phyloP scores from a whole-genome alignment of 176 grass and related monocot species.

The Ensete ventricosum region DNA sequence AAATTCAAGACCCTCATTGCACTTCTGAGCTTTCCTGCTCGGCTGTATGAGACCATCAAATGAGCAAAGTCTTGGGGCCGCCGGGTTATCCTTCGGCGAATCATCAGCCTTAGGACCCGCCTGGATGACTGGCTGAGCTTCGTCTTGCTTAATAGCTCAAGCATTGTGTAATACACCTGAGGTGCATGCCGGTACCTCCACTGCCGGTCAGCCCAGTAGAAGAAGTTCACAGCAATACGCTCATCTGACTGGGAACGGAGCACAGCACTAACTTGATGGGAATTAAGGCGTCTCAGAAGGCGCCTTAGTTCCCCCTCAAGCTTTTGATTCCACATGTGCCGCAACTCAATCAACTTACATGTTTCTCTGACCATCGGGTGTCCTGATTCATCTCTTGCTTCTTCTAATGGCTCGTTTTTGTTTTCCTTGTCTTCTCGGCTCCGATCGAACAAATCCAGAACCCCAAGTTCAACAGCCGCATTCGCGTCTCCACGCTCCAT shows the following conservation, averaged over 20 bases:
- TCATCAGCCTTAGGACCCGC: conserved; percentile 76
- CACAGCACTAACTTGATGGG: conserved; percentile 52
- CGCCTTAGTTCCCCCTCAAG: conserved; percentile 63
- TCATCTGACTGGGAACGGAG: conserved; percentile 46
- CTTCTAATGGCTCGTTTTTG: neutral
- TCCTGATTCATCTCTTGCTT: conserved; percentile 43
- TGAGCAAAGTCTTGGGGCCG: conserved; percentile 40
- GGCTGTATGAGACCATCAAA: conserved; percentile 85
- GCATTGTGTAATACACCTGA: conserved; percentile 72
- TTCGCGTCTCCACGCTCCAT: conserved; percentile 1
- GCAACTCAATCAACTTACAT: conserved; percentile 53
- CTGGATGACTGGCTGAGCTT: conserved; percentile 66
- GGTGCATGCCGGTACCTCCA: conserved; percentile 83
- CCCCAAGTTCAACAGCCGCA: conserved; percentile 5
- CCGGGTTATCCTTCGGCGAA: conserved; percentile 37
- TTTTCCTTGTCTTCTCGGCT: conserved; percentile 1
- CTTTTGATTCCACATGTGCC: conserved; percentile 55
- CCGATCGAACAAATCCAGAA: conserved; percentile 28
- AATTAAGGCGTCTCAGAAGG: conserved; percentile 48
- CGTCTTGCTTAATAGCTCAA: conserved; percentile 62
- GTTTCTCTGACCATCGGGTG: conserved; percentile 55
- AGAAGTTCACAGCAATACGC: conserved; percentile 62
- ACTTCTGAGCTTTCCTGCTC: conserved; percentile 60
- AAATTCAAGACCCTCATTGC: conserved; percentile 85
- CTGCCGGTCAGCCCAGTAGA: conserved; percentile 69